Percentiles rank a stretch among this genome's conserved stretches.
Conservation (phyloP, 805 yeast genomes). For the Alloascoidea hylecoeti region DNA sequence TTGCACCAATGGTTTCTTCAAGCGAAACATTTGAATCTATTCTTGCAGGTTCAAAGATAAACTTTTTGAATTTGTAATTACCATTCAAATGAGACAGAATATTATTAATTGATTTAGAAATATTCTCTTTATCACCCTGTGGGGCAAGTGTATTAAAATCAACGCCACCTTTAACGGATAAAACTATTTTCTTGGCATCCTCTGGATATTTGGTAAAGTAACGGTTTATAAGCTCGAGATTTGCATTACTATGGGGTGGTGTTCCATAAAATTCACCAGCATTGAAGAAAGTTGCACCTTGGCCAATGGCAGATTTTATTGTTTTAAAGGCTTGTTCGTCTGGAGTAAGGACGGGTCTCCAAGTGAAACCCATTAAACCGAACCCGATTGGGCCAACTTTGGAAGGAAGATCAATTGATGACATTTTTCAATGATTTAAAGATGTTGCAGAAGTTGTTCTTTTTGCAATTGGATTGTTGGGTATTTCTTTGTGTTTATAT, state of each 20-base stretch:
- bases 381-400: slow-evolving; percentile 30
- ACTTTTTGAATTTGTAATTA: slow-evolving; percentile 23
- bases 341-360: slow-evolving; percentile 39
- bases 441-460: too few relatives aligned
- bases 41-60: slow-evolving; percentile 60
- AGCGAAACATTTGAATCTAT: slow-evolving; percentile 41
- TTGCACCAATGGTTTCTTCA: slow-evolving; percentile 40
- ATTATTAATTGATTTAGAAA: slow-evolving; percentile 33
- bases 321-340: slow-evolving; percentile 36
- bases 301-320: slow-evolving; percentile 36
- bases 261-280: slow-evolving; percentile 72
- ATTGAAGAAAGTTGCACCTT: slow-evolving; percentile 42
- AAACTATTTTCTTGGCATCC: slow-evolving; percentile 34
- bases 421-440: too few relatives aligned
- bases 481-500: too few relatives aligned
- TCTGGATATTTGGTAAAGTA: slow-evolving; percentile 49
- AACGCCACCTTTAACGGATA: slow-evolving; percentile 59
- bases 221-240: slow-evolving; percentile 39
- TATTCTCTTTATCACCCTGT: slow-evolving; percentile 31
- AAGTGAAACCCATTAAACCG: slow-evolving; percentile 76
- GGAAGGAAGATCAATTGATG: background rate
- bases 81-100: slow-evolving; percentile 10
- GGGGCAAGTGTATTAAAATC: slow-evolving; percentile 26
- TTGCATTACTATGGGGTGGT: slow-evolving; percentile 25
- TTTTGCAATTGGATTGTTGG: too few relatives aligned